Evolutionary conservation across 805 yeast genomes (phyloP), one percentile per base, ranked within the genome.

Genomic region (Lipomyces orientalis): DNA sequence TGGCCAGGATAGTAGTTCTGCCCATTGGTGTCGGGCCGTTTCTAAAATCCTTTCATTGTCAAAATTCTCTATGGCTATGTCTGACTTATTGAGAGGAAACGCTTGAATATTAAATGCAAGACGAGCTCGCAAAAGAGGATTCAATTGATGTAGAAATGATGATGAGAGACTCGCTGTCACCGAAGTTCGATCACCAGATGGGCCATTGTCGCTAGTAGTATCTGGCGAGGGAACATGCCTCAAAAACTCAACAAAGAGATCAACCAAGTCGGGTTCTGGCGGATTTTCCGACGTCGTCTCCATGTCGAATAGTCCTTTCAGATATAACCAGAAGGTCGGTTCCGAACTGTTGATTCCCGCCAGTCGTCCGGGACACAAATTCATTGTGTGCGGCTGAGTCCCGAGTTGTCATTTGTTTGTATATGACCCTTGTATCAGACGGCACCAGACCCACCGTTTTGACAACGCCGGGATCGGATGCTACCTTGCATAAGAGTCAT

Each of bases 51-150:
- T 31, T 6, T 54, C 51, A 12, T 46, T 54, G 8, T 37, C 43
- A 39, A 22, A 37, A 14, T 31, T 54, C 37, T 9, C 25, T n/a
- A 9, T 14, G 55, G n/a, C 25, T 54, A 19, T 43, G 46, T 22
- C 39, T 9, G 4, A 29, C 1, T 34, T 54, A 22, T 35, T 59
- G 19, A 49, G 16, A 9, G 54, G 7, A 31, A 59, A 62, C 12
- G 25, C 0, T 33, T 55, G 58, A 12, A 62, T 37, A 19, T 68
- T 68, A 37, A 54, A 68, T 10, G 69, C n/a, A 5, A 62, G n/a
- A 7, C 71, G 57, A 12, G 70, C 69, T 1, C 71, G 66, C 22
- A 68, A 51, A 29, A 68, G 63, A 12, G 71, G 71, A 19, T 60
- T 54, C 55, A 68, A 43, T 12, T 51, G 62, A 1, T 58, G 25